These are phyloP conservation scores for Aspergillus affinis DNA, from an alignment of 495 filamentous ascomycete species.

Conservation along the genomic window DNA sequence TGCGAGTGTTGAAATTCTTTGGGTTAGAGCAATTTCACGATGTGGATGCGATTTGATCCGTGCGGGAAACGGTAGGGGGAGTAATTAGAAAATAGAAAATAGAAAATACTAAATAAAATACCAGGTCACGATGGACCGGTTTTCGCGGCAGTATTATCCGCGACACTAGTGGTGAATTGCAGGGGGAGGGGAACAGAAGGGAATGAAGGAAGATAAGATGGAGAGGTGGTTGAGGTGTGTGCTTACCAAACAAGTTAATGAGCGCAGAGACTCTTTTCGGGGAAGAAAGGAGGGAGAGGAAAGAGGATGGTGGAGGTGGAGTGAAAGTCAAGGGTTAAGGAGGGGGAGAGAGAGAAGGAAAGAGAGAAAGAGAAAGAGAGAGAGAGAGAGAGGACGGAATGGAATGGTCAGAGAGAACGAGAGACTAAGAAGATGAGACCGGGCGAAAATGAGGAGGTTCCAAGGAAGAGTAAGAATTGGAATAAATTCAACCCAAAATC, in stretches of 20 bases:
- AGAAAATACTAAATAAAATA: background rate
- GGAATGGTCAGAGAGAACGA: constrained; percentile 5
- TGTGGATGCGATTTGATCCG: background rate
- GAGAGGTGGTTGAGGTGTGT: background rate
- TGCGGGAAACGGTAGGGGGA: background rate
- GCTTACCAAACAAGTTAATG: constrained; percentile 16
- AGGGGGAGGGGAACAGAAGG: background rate
- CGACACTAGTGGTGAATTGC: background rate
- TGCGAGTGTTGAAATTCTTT: background rate
- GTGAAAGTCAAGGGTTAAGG: background rate
- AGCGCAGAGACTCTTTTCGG: background rate
- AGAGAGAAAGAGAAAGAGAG: constrained; percentile 9
- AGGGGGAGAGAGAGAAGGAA: constrained; percentile 1
- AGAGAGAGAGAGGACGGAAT: constrained; percentile 11
- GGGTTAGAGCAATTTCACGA: background rate
- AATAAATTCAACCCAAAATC: background rate
- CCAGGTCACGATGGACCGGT: background rate
- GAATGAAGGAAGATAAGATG: background rate
- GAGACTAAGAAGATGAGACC: background rate
- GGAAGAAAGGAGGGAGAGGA: background rate
- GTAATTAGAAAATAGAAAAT: background rate
- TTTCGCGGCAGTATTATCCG: background rate
- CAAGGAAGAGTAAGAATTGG: background rate
- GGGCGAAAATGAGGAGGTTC: background rate
- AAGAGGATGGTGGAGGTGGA: constrained; percentile 1